phyloP scores from a whole-genome alignment of 108 stramenopile species.

The Cyclotella atomus region DNA sequence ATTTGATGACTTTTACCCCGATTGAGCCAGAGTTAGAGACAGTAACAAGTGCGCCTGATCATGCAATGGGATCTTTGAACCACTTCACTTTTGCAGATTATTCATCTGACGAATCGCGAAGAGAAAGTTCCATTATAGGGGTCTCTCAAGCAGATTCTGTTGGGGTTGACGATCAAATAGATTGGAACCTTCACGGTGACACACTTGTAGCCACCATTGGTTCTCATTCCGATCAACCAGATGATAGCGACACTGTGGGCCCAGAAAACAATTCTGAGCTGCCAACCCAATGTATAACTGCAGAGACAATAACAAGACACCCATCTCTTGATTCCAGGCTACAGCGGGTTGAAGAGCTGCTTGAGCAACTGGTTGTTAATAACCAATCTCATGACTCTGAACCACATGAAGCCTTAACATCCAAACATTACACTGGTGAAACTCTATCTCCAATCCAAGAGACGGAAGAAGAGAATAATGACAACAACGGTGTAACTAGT shows the following conservation, averaged over 20 bases:
- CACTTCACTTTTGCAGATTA: too few species aligned
- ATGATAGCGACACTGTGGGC: neutral
- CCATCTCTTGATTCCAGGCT: constrained; percentile 21
- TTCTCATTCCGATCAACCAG: too few species aligned
- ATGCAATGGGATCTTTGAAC: too few species aligned
- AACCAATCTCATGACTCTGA: neutral
- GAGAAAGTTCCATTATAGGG: too few species aligned
- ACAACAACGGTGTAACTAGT: neutral
- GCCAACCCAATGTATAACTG: neutral
- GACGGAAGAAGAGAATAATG: neutral
- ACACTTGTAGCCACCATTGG: too few species aligned
- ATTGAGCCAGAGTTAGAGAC: too few species aligned
- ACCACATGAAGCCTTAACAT: neutral
- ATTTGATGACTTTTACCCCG: too few species aligned
- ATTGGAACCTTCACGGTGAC: too few species aligned
- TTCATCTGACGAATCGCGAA: too few species aligned
- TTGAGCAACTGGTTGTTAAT: constrained; percentile 20
- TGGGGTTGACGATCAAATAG: too few species aligned
- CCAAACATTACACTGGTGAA: neutral
- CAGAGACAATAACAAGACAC: neutral
- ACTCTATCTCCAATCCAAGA: neutral
- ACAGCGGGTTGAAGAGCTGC: constrained; percentile 22
- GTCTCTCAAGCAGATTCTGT: too few species aligned
- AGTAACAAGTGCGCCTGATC: too few species aligned
- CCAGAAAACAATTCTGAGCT: neutral